phyloP scores from a whole-genome alignment of 1,284 basidiomycete species.

The Tranzscheliella williamsii region DNA sequence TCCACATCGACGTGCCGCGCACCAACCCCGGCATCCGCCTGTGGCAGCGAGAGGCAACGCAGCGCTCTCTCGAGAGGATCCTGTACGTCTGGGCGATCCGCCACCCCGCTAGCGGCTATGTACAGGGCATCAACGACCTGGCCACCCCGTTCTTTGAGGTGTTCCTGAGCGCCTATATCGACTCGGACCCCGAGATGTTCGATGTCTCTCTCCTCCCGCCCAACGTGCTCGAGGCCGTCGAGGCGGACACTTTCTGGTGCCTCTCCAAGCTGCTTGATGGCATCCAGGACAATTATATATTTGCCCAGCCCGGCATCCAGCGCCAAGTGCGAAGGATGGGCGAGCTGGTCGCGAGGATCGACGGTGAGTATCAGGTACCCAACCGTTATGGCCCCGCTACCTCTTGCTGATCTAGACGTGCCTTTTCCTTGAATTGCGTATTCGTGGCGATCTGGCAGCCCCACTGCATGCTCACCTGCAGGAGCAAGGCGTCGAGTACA shows the following conservation, averaged over 20 bases:
- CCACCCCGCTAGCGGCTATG: slow-evolving; percentile 59
- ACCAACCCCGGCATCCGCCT: slow-evolving; percentile 58
- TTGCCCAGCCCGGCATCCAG: slow-evolving; percentile 59
- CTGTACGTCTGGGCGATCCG: slow-evolving; percentile 60
- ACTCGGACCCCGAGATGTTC: slow-evolving; percentile 51
- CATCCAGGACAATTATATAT: slow-evolving; percentile 61
- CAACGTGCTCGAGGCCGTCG: slow-evolving; percentile 50
- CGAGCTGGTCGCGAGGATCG: slow-evolving; percentile 56
- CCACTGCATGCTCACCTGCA: slow-evolving; percentile 55
- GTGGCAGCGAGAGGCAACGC: slow-evolving; percentile 58
- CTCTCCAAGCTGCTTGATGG: slow-evolving; percentile 58
- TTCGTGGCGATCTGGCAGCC: too few relatives aligned
- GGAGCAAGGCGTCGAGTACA: slow-evolving; percentile 58
- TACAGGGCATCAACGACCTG: slow-evolving; percentile 60
- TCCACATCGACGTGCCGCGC: slow-evolving; percentile 59
- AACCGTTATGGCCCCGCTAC: too few relatives aligned
- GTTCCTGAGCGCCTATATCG: slow-evolving; percentile 57
- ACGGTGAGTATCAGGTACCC: slow-evolving; percentile 42
- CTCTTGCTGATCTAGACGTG: too few relatives aligned
- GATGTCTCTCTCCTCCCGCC: slow-evolving; percentile 50
- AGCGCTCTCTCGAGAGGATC: slow-evolving; percentile 56
- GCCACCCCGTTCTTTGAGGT: slow-evolving; percentile 61
- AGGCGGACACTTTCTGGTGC: slow-evolving; percentile 61
- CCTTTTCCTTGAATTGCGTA: too few relatives aligned
- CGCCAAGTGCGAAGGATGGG: slow-evolving; percentile 52